Percentiles rank a stretch among this genome's conserved stretches.
Evolutionary conservation across 768 basidiomycete species (phyloP).

Genomic region (Boletus speciosus): DNA sequence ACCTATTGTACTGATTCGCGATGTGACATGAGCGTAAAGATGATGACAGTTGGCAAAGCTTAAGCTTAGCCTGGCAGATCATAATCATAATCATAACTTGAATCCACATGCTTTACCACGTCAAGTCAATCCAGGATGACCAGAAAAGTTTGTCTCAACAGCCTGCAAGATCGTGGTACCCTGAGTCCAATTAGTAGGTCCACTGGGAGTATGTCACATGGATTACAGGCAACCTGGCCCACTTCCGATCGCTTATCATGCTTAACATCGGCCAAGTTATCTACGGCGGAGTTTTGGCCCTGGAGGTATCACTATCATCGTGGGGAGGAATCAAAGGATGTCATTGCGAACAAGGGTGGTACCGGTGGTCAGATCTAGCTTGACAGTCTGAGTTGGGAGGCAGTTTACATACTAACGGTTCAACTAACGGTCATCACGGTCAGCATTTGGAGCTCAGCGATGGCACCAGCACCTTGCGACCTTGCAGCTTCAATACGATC

Average conservation of each 20-base stretch:
- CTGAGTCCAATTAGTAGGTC: not conserved
- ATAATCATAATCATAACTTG: not conserved
- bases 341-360: no score
- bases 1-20: no score
- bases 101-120: not conserved
- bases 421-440: not conserved
- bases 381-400: not conserved
- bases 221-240: not conserved
- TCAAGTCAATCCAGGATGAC: not conserved
- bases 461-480: not conserved
- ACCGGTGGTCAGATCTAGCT: not conserved
- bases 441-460: not conserved
- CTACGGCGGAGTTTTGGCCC: not conserved
- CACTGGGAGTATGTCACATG: no score
- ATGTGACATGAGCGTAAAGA: not conserved
- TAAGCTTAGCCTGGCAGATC: not conserved
- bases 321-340: not conserved
- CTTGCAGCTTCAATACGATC: not conserved
- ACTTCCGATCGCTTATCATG: not conserved
- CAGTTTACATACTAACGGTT: no score
- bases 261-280: not conserved
- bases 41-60: not conserved
- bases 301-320: not conserved
- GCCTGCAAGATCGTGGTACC: not conserved
- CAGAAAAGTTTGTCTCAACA: not conserved